phyloP scores from a whole-genome alignment of 192 early-diverging fungal genomes.

The Backusella westeae region DNA sequence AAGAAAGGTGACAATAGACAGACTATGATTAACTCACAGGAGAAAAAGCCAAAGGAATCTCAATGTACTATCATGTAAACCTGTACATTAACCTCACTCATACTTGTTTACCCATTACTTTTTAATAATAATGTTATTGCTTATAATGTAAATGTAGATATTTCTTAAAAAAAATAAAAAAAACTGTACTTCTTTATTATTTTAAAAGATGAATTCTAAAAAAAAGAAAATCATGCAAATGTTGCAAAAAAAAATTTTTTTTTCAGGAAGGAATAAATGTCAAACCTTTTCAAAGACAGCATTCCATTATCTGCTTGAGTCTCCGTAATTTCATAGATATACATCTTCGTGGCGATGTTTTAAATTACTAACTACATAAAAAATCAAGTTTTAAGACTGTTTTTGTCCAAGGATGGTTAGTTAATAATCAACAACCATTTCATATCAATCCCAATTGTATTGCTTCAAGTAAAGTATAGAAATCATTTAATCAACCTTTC shows the following conservation, averaged over 20 bases:
- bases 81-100: background rate
- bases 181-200: background rate
- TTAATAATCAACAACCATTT: background rate
- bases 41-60: background rate
- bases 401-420: background rate
- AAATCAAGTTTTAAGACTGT: background rate
- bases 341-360: background rate
- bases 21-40: background rate
- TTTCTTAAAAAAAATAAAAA: background rate
- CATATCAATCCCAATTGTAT: background rate
- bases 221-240: background rate
- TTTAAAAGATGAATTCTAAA: background rate
- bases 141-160: constrained; percentile 6
- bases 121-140: background rate
- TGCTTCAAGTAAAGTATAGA: background rate
- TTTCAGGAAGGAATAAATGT: background rate
- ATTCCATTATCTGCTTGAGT: background rate
- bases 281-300: background rate
- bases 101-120: background rate
- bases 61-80: constrained; percentile 1
- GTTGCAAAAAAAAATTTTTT: background rate
- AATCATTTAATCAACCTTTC: background rate
- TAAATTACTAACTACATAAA: background rate
- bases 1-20: constrained; percentile 1
- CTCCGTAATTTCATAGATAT: background rate